phyloP scores from a whole-genome alignment of 2,329 filamentous ascomycete genomes.

The Diaporthe caulivora region DNA sequence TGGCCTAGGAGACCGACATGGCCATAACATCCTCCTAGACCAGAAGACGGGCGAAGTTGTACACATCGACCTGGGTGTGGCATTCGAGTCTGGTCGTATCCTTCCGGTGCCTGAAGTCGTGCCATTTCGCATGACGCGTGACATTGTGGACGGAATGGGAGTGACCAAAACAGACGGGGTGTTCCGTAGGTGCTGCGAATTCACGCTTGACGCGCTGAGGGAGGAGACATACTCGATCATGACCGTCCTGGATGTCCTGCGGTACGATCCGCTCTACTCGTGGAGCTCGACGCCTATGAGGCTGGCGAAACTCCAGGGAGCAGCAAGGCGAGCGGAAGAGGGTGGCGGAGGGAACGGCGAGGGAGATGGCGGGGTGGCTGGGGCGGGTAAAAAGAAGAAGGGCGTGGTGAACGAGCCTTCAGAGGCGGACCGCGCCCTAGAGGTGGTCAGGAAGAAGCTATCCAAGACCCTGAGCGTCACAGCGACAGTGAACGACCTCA shows the following conservation, averaged over 20 bases:
- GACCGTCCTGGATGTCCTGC: constrained; percentile 96
- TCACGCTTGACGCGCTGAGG: constrained; percentile 93
- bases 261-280: constrained; percentile 97
- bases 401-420: constrained; percentile 68
- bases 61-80: constrained; percentile 96
- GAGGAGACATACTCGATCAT: constrained; percentile 97
- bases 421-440: constrained; percentile 91
- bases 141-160: constrained; percentile 97
- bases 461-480: constrained; percentile 93
- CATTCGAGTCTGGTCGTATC: constrained; percentile 96
- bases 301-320: constrained; percentile 74
- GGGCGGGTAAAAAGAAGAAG: constrained; percentile 49
- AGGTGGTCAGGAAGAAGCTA: constrained; percentile 95
- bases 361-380: constrained; percentile 48
- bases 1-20: constrained; percentile 93
- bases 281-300: constrained; percentile 88
- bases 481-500: constrained; percentile 96
- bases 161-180: constrained; percentile 95
- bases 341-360: constrained; percentile 48
- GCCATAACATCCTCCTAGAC: constrained; percentile 96
- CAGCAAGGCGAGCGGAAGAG: constrained; percentile 62
- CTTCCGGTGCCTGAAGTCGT: constrained; percentile 95
- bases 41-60: constrained; percentile 91
- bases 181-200: constrained; percentile 97
- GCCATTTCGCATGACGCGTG: constrained; percentile 92